Evolutionary conservation across 1,284 basidiomycete species (phyloP).

Genomic region (Ceratobasidium sp.): DNA sequence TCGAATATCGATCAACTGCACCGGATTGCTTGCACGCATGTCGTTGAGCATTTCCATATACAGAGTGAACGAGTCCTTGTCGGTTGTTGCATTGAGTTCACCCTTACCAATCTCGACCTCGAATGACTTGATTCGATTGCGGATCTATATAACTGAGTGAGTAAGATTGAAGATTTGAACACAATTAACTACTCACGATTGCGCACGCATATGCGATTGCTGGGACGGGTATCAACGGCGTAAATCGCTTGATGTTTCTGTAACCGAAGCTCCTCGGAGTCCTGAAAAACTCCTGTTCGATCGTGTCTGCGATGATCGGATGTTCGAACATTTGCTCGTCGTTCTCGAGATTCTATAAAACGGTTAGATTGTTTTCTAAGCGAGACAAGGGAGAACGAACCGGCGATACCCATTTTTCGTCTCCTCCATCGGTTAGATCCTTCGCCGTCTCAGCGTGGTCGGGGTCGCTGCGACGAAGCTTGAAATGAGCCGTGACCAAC

Average conservation of each 20-base stretch:
- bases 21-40: no score
- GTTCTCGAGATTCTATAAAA: not conserved
- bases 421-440: not conserved
- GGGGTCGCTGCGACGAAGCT: not conserved
- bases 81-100: not conserved
- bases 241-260: not conserved
- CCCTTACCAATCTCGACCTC: not conserved
- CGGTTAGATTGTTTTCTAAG: not conserved
- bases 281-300: no score
- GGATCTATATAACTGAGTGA: not conserved
- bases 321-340: no score
- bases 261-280: no score
- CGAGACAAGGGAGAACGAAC: not conserved
- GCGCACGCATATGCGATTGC: no score
- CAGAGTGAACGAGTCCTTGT: not conserved
- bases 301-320: no score
- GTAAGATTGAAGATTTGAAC: not conserved
- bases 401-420: not conserved
- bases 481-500: not conserved
- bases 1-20: no score
- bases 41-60: not conserved
- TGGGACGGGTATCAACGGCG: not conserved
- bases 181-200: not conserved
- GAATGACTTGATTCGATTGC: not conserved
- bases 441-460: not conserved